phyloP scores from a whole-genome alignment of 169 alveolate genomes.

The Theileria annulata region DNA sequence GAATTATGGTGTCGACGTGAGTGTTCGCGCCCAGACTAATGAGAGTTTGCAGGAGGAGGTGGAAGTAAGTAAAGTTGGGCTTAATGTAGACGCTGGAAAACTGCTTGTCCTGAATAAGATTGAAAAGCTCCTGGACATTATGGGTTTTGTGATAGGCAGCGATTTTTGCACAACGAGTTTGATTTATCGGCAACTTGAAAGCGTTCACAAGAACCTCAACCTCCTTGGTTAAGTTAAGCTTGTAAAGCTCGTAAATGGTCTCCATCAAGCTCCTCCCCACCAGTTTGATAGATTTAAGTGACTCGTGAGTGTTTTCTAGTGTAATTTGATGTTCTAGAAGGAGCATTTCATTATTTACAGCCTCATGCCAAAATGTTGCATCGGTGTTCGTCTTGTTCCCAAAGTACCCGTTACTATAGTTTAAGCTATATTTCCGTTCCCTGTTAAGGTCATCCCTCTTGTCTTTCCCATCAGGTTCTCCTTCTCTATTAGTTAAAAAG shows the following conservation, averaged over 20 bases:
- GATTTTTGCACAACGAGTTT: slow-evolving; percentile 43
- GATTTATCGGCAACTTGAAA: slow-evolving; percentile 45
- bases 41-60: slow-evolving; percentile 54
- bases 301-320: slow-evolving; percentile 15
- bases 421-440: slow-evolving; percentile 26
- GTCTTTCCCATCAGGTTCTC: slow-evolving; percentile 6
- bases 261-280: slow-evolving; percentile 44
- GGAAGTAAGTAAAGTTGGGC: slow-evolving; percentile 30
- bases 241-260: slow-evolving; percentile 43
- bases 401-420: slow-evolving; percentile 37
- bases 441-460: slow-evolving; percentile 1
- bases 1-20: slow-evolving; percentile 37
- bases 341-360: slow-evolving; percentile 34
- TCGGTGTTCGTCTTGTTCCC: slow-evolving; percentile 18
- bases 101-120: slow-evolving; percentile 47
- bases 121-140: slow-evolving; percentile 52
- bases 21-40: slow-evolving; percentile 53
- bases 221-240: slow-evolving; percentile 35
- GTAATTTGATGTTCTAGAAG: slow-evolving; percentile 31
- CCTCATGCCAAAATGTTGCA: slow-evolving; percentile 40
- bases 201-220: slow-evolving; percentile 29
- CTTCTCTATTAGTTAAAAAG: background rate
- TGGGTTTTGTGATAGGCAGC: slow-evolving; percentile 48
- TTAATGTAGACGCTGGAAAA: slow-evolving; percentile 17
- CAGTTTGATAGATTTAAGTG: background rate